Conservation (phyloP, 139 green algal genomes). For the Yamagishiella unicocca region DNA sequence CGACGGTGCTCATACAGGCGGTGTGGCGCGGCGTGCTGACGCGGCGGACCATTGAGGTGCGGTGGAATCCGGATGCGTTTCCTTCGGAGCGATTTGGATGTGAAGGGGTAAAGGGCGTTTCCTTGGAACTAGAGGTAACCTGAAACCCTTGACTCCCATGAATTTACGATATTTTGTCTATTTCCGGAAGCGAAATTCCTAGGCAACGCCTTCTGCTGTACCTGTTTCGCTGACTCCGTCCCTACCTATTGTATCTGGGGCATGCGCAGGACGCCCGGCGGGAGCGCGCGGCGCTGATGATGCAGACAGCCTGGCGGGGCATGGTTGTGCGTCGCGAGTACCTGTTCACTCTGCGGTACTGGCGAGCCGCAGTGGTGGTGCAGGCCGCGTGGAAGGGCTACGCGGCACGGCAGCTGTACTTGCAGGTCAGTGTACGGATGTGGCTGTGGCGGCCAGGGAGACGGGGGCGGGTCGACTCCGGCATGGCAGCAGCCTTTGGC, state of each 20-base stretch:
- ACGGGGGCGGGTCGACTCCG: too few species aligned
- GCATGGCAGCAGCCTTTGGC: too few species aligned
- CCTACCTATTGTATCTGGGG: neutral
- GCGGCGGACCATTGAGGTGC: conserved; percentile 35
- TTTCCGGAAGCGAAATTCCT: too few species aligned
- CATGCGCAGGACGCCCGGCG: neutral
- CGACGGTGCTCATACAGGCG: conserved; percentile 54
- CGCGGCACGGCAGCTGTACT: conserved; percentile 11
- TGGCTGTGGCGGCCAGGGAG: too few species aligned
- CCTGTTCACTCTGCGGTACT: conserved; percentile 7
- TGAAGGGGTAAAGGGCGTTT: too few species aligned
- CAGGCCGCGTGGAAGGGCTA: conserved; percentile 28
- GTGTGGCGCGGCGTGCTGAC: conserved; percentile 67
- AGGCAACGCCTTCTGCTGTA: neutral
- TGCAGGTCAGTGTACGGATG: conserved; percentile 6
- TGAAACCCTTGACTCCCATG: too few species aligned
- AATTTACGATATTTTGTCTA: too few species aligned
- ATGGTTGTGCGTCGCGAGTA: conserved; percentile 16
- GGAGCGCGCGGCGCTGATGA: conserved; percentile 21
- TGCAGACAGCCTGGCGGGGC: conserved; percentile 42
- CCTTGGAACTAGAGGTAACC: too few species aligned
- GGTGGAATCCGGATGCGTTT: neutral
- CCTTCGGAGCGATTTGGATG: too few species aligned
- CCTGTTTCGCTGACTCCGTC: too few species aligned
- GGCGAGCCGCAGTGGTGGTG: conserved; percentile 14